Conservation (phyloP, 805 yeast species). For the Kodamaea fukazawae region DNA sequence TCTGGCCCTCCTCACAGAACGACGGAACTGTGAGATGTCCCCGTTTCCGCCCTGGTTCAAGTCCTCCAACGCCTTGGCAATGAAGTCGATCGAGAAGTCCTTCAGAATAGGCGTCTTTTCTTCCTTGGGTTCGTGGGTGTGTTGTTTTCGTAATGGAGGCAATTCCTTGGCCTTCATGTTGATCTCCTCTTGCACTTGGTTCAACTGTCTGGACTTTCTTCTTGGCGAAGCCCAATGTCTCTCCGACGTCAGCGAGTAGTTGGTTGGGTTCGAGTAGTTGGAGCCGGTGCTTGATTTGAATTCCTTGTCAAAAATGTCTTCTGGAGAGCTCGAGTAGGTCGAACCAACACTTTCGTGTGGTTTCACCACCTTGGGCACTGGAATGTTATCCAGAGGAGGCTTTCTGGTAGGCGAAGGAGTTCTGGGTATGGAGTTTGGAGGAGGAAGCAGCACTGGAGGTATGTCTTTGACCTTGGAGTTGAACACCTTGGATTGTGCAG, state of each 20-base stretch:
- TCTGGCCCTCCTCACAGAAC: slow-evolving; percentile 31
- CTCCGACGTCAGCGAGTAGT: slow-evolving; percentile 21
- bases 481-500: neutral
- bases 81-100: slow-evolving; percentile 45
- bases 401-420: slow-evolving; percentile 8
- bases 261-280: slow-evolving; percentile 40
- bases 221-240: slow-evolving; percentile 47
- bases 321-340: slow-evolving; percentile 13
- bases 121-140: slow-evolving; percentile 7
- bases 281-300: slow-evolving; percentile 14
- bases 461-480: slow-evolving; percentile 1
- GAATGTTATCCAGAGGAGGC: slow-evolving; percentile 5
- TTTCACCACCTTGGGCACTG: slow-evolving; percentile 1
- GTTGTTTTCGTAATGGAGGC: slow-evolving; percentile 14
- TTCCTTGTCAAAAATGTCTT: slow-evolving; percentile 13
- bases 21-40: slow-evolving; percentile 38
- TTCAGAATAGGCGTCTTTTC: slow-evolving; percentile 33
- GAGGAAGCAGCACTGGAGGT: slow-evolving; percentile 5
- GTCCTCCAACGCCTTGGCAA: slow-evolving; percentile 46
- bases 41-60: slow-evolving; percentile 45
- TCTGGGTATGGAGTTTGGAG: slow-evolving; percentile 4
- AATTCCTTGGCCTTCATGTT: slow-evolving; percentile 34
- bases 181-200: slow-evolving; percentile 37
- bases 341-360: slow-evolving; percentile 7
- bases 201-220: slow-evolving; percentile 29